phyloP scores from a whole-genome alignment of 2,329 filamentous ascomycete genomes.

The Hirsutella minnesotensis region DNA sequence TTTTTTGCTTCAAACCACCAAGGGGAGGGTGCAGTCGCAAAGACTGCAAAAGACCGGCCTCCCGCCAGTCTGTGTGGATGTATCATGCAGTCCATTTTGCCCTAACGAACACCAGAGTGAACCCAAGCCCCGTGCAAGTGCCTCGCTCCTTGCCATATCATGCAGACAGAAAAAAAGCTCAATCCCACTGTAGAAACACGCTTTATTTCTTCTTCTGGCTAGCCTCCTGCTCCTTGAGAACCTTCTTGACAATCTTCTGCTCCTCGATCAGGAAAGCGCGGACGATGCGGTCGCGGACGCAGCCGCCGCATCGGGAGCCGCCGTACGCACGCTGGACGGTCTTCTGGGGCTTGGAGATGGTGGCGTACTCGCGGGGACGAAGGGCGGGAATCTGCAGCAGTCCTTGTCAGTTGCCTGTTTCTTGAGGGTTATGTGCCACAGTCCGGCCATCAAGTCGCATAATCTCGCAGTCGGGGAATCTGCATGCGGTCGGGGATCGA shows the following conservation, averaged over 20 bases:
- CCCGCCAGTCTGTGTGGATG: slow-evolving; percentile 20
- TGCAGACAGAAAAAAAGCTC: slow-evolving; percentile 17
- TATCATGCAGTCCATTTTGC: slow-evolving; percentile 39
- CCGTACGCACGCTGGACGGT: slow-evolving; percentile 97
- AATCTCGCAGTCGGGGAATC: neutral
- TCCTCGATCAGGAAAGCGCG: slow-evolving; percentile 99
- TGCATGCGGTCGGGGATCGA: neutral
- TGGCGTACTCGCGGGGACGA: slow-evolving; percentile 93
- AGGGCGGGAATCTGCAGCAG: slow-evolving; percentile 71
- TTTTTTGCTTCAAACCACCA: slow-evolving; percentile 32
- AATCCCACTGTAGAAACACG: slow-evolving; percentile 16
- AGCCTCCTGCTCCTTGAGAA: slow-evolving; percentile 94
- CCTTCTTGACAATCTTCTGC: slow-evolving; percentile 99
- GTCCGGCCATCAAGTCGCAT: neutral
- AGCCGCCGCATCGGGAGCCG: slow-evolving; percentile 96
- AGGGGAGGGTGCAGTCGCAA: slow-evolving; percentile 28
- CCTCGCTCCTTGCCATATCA: slow-evolving; percentile 19
- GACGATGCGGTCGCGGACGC: slow-evolving; percentile 95
- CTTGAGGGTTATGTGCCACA: neutral
- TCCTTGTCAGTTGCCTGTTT: slow-evolving; percentile 7
- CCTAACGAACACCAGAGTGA: slow-evolving; percentile 43
- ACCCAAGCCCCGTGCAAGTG: slow-evolving; percentile 24
- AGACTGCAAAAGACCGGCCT: slow-evolving; percentile 34
- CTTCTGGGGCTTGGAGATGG: slow-evolving; percentile 98
- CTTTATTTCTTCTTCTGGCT: slow-evolving; percentile 58